Conservation (phyloP, 2,329 filamentous ascomycete species). For the Colletotrichum echinochloae region DNA sequence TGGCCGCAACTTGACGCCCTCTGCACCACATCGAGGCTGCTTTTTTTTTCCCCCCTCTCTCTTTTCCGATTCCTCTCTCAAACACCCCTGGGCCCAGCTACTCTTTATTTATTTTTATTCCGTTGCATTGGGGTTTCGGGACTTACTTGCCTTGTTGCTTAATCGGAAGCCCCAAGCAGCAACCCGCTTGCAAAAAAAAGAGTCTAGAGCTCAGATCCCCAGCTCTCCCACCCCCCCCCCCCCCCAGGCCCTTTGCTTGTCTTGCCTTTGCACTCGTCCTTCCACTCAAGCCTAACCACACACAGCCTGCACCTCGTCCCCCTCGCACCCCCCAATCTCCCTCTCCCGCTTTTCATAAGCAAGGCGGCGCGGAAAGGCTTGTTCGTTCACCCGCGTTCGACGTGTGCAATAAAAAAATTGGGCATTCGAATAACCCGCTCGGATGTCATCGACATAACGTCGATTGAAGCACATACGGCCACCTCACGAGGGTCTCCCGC, state of each 20-base stretch:
- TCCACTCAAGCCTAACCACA: not conserved
- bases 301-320: conserved; percentile 14
- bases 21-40: conserved; percentile 19
- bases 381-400: conserved; percentile 36
- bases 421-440: conserved; percentile 23
- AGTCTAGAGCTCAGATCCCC: conserved; percentile 18
- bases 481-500: conserved; percentile 25
- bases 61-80: conserved; percentile 11
- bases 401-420: conserved; percentile 34
- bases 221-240: not conserved
- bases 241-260: conserved; percentile 3
- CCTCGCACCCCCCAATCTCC: conserved; percentile 13
- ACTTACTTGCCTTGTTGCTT: conserved; percentile 1
- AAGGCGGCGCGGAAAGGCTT: conserved; percentile 39
- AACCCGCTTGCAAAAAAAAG: conserved; percentile 4
- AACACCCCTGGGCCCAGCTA: conserved; percentile 13
- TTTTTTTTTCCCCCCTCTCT: too few relatives aligned
- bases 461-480: conserved; percentile 27
- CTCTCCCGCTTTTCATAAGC: conserved; percentile 27
- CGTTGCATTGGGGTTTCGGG: not conserved
- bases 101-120: conserved; percentile 9
- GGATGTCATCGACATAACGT: conserved; percentile 23
- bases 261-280: conserved; percentile 9
- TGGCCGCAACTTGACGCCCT: conserved; percentile 27
- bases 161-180: conserved; percentile 5